phyloP scores from a whole-genome alignment of 2,329 filamentous ascomycete genomes.

The Neofusicoccum ribis region DNA sequence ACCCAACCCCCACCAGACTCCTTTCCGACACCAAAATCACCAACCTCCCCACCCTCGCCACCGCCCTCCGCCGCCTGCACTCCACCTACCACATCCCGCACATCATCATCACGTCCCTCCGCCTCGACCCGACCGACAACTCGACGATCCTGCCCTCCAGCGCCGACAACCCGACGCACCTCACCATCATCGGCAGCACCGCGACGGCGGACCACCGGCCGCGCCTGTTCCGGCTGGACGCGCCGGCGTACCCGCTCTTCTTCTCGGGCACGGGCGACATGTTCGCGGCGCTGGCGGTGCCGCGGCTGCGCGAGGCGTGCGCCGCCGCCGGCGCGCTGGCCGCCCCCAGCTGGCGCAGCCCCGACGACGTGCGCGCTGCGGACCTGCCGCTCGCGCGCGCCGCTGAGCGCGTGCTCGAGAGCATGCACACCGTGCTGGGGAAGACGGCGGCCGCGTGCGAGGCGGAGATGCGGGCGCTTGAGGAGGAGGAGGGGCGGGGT shows the following conservation, averaged over 20 bases:
- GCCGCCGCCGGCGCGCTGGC: conserved; percentile 53
- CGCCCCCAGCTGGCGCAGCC: conserved; percentile 71
- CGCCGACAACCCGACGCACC: conserved; percentile 37
- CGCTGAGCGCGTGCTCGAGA: conserved; percentile 82
- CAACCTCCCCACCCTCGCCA: conserved; percentile 69
- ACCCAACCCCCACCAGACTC: conserved; percentile 54
- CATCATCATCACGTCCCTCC: conserved; percentile 88
- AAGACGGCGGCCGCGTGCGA: conserved; percentile 67
- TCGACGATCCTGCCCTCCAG: conserved; percentile 32
- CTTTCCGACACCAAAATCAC: conserved; percentile 82
- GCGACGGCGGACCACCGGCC: conserved; percentile 64
- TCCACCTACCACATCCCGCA: conserved; percentile 75
- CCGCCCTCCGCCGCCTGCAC: conserved; percentile 78
- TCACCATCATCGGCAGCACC: conserved; percentile 77
- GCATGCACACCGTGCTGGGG: conserved; percentile 83
- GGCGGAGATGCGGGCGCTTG: conserved; percentile 56
- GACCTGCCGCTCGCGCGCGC: conserved; percentile 82
- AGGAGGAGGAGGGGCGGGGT: conserved; percentile 46
- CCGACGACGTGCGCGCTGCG: conserved; percentile 60
- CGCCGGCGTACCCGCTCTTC: conserved; percentile 86
- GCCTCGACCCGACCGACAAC: conserved; percentile 58
- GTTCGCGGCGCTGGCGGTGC: conserved; percentile 91
- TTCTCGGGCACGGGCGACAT: conserved; percentile 98
- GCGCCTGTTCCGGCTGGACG: conserved; percentile 84
- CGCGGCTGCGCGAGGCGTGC: conserved; percentile 82